Evolutionary conservation across 495 filamentous ascomycete species (phyloP).

Genomic region (Penicillium soppii): DNA sequence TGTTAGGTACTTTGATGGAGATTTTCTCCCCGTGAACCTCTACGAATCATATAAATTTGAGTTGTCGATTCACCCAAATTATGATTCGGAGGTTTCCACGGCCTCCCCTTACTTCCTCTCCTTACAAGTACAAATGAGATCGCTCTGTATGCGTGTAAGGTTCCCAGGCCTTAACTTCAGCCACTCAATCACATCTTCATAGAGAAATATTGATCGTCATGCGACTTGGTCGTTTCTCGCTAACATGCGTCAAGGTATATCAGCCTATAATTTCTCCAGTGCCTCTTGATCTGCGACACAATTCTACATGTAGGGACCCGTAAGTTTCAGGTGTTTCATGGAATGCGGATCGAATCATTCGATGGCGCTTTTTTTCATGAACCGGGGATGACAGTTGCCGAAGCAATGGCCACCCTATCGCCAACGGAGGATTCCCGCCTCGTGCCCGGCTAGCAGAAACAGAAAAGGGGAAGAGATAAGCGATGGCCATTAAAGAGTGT

Average conservation of each 20-base stretch:
- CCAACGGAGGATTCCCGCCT: slow-evolving; percentile 1
- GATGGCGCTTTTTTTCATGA: neutral
- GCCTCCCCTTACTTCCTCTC: slow-evolving; percentile 23
- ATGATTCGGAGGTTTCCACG: slow-evolving; percentile 15
- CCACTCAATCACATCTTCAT: slow-evolving; percentile 8
- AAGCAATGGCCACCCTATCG: slow-evolving; percentile 5
- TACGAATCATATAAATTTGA: neutral
- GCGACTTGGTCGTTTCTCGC: slow-evolving; percentile 27
- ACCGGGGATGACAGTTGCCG: slow-evolving; percentile 4
- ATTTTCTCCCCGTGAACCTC: neutral
- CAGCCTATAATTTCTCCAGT: slow-evolving; percentile 3
- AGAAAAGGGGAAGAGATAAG: slow-evolving; percentile 9
- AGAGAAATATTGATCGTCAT: slow-evolving; percentile 9
- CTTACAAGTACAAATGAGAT: slow-evolving; percentile 5
- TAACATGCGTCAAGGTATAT: slow-evolving; percentile 1
- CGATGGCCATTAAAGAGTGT: slow-evolving; percentile 1
- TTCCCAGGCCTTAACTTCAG: slow-evolving; percentile 14
- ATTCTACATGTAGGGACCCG: neutral
- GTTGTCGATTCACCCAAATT: slow-evolving; percentile 2
- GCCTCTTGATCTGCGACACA: neutral
- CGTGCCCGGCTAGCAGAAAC: neutral
- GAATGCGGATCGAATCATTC: slow-evolving; percentile 1
- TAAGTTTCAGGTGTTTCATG: neutral
- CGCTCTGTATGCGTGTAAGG: slow-evolving; percentile 12
- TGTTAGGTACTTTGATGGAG: neutral